Base-by-base conservation (phyloP, 2,329 filamentous ascomycete species). In the Claviceps citrina region DNA sequence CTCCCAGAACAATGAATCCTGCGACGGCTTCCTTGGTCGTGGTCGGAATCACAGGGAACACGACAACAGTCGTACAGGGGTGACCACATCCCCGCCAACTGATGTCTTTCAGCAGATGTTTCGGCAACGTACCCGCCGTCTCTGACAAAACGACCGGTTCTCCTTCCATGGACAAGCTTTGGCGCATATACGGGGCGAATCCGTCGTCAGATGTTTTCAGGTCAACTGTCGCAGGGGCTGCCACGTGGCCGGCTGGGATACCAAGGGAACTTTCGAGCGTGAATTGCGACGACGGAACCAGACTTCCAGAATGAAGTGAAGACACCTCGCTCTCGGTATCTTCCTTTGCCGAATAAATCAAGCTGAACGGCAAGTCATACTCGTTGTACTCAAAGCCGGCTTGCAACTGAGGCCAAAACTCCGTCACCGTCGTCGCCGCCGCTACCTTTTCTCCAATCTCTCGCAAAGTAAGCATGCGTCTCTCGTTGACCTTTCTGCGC, bases 41-140 rank as follows among this genome's bases (percentile, higher is more conserved):
- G 0, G 81, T 87, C 0, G 83, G 80, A 49, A 85, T 77, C 13
- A 93, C 78, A 0, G 84, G 83, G 51, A 84, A 84, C 2, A 89
- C 69, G 4, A 89, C 80, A 13, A 84, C 73, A 1, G 78, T 76
- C 13, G 68, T 70, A 42, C 79, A 83, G 4, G 76, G 67, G 46
- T 86, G 78, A 1, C 76, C 77, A 47, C 82, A 83, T 0, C 83
- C 81, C 49, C 78, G 67, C 69, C 74, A 81, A 39, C 77, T 61
- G 18, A 91, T 65, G 0, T 77, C 80, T 28, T 78, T 66, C 40
- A 87, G 66, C 35, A 89, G 63, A 20, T 69, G 62, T 8, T 59
- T 54, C 1, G 83, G 79, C 8, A 91, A 61, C 9, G 77, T 82
- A 2, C 72, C 76, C 37, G 75, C 68, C 4, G 77, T 71, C n/a